Evolutionary conservation across 768 basidiomycete genomes (phyloP).

Genomic region (Suillus lakei): DNA sequence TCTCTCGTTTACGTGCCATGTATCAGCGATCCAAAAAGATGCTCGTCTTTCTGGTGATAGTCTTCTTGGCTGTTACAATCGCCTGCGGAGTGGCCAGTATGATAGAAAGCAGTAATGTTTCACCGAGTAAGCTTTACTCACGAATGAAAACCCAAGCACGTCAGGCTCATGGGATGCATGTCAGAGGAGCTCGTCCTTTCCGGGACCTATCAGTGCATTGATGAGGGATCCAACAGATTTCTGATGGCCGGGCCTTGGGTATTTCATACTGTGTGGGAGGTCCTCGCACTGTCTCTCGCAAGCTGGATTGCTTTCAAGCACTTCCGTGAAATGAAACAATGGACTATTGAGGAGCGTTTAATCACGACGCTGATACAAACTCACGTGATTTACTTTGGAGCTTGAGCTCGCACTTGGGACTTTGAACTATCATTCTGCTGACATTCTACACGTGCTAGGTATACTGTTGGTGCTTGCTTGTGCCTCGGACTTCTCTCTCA

Average conservation of each 20-base stretch:
- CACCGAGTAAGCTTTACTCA: neutral
- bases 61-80: neutral
- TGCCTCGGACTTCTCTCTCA: neutral
- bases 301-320: neutral
- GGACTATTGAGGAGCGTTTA: neutral
- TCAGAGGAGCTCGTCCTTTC: neutral
- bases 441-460: too few species aligned
- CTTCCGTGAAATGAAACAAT: neutral
- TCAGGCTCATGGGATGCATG: neutral
- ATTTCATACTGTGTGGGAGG: neutral
- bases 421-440: too few species aligned
- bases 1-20: slow-evolving; percentile 1
- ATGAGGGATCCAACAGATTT: too few species aligned
- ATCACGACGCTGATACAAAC: neutral
- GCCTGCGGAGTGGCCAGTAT: neutral
- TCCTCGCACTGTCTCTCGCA: neutral
- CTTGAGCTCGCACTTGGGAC: too few species aligned
- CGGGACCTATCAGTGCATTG: neutral
- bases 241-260: neutral
- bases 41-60: neutral
- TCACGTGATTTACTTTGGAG: neutral
- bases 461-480: neutral
- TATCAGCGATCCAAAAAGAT: neutral
- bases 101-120: neutral
- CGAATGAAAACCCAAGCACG: neutral